Base-by-base conservation (phyloP, 345 rosid genomes). In the Aquilaria yunnanensis region DNA sequence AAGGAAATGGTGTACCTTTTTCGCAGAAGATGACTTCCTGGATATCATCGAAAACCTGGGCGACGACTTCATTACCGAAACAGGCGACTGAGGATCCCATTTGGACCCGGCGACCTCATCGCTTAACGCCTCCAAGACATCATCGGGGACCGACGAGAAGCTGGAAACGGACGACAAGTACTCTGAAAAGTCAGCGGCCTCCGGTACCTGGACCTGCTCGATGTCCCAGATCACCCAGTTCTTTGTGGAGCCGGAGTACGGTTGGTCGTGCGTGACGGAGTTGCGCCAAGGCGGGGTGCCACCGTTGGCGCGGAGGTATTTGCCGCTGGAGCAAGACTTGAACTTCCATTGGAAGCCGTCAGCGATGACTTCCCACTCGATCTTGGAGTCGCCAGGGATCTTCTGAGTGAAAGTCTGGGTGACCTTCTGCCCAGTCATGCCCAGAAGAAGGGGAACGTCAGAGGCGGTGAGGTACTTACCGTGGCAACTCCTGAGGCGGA, bases 211-310 rank as follows among this genome's bases (percentile, higher is more conserved):
- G 62, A 75, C 77, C 6, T 55, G 74, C 61, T 82, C 84, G 66
- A 93, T 85, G 59, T 86, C 98, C 98, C 94, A 89, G 13, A 93
- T 52, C 51, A 89, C 68, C 98, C 97, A 93, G 49, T 75, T 71
- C 73, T 68, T 76, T 13, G 91, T 84, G 23, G 89, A 67, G 0
- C 82, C 74, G 30, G 74, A 65, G 45, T 75, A 79, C 32, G 97
- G 96, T 16, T 87, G 92, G 46, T 93, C 98, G 63, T 89, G 94
- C 48, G 97, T 93, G 33, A 90, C 70, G 48, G 96, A 73, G 78
- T 90, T 89, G 54, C 98, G 79, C 98, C 98, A 93, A 57, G 97
- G 98, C 49, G 85, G 96, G 1, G 83, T 77, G 67, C 96, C 96
- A 0, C 96, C 98, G 84, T 92, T 92, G 4, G 77, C 97, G 12